Percentiles rank a stretch among this genome's conserved stretches.
phyloP scores from a whole-genome alignment of 2,329 filamentous ascomycete genomes.

The Penicillium hordei region DNA sequence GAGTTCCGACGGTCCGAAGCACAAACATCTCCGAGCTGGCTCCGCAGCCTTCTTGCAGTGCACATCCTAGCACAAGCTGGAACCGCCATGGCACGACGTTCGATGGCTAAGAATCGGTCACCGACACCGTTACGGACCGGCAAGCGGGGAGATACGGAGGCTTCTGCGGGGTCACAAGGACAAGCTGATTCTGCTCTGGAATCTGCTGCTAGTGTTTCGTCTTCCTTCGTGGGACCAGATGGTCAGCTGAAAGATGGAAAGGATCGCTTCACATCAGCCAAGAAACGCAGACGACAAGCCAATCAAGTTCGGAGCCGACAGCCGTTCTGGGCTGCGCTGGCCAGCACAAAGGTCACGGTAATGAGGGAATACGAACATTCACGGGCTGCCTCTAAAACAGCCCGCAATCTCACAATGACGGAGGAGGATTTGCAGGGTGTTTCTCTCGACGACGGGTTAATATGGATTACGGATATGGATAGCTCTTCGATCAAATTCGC shows the following conservation, averaged over 20 bases:
- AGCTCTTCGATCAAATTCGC: slow-evolving; percentile 50
- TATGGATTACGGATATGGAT: slow-evolving; percentile 50
- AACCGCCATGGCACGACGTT: slow-evolving; percentile 49
- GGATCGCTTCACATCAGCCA: slow-evolving; percentile 62
- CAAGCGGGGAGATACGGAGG: slow-evolving; percentile 48
- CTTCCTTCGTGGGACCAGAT: slow-evolving; percentile 40
- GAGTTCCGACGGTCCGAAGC: slow-evolving; percentile 45
- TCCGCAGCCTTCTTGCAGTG: slow-evolving; percentile 49
- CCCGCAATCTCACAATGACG: slow-evolving; percentile 40
- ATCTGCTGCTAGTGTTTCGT: slow-evolving; percentile 44
- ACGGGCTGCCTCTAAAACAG: slow-evolving; percentile 46
- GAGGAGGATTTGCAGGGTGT: slow-evolving; percentile 45
- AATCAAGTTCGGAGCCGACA: slow-evolving; percentile 87
- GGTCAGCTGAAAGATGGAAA: slow-evolving; percentile 54
- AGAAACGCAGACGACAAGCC: slow-evolving; percentile 87
- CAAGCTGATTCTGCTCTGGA: slow-evolving; percentile 46
- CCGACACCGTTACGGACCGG: slow-evolving; percentile 41
- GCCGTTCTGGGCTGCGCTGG: slow-evolving; percentile 89
- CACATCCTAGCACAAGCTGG: slow-evolving; percentile 52
- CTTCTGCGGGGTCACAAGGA: slow-evolving; percentile 44
- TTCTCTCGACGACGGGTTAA: slow-evolving; percentile 44
- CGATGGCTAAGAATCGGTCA: slow-evolving; percentile 48
- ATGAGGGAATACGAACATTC: slow-evolving; percentile 88
- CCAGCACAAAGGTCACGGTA: slow-evolving; percentile 94
- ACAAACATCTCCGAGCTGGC: slow-evolving; percentile 46